Conservation (phyloP, 148 eudicot genomes). For the Limonium bicolor region DNA sequence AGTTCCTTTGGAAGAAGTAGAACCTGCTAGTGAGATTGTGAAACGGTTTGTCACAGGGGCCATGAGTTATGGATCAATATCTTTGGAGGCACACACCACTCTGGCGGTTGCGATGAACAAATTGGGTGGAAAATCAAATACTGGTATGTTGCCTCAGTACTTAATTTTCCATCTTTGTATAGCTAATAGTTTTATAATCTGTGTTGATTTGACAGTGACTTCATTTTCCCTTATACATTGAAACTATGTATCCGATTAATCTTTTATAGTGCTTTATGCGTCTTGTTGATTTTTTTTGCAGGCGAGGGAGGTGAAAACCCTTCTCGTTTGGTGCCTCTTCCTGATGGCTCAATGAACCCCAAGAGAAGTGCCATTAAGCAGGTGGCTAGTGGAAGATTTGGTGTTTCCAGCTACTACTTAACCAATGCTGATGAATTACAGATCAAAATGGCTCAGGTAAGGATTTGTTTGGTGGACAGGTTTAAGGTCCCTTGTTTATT, state of each 20-base stretch:
- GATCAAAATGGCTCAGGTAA: conserved; percentile 99
- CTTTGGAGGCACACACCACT: conserved; percentile 91
- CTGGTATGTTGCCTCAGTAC: conserved; percentile 33
- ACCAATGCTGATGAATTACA: conserved; percentile 98
- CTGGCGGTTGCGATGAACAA: conserved; percentile 94
- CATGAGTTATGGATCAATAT: conserved; percentile 98
- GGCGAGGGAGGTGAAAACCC: conserved; percentile 99
- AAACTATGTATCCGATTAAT: not conserved
- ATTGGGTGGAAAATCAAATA: conserved; percentile 93
- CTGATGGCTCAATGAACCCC: conserved; percentile 89
- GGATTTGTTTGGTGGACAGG: conserved; percentile 28
- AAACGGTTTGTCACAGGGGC: conserved; percentile 98
- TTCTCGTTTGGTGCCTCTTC: conserved; percentile 80
- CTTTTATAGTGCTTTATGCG: not conserved
- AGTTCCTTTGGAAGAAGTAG: conserved; percentile 86
- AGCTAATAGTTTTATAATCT: no score
- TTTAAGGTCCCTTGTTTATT: conserved; percentile 61
- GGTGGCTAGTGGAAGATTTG: conserved; percentile 99
- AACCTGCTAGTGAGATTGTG: conserved; percentile 92
- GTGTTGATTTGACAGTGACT: no score
- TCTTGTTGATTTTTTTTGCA: conserved; percentile 12
- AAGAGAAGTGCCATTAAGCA: conserved; percentile 94
- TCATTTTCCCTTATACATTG: no score
- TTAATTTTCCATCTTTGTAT: not conserved
- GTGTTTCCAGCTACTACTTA: conserved; percentile 95